phyloP scores from a whole-genome alignment of 2,329 filamentous ascomycete species.

The Alternaria viburni region DNA sequence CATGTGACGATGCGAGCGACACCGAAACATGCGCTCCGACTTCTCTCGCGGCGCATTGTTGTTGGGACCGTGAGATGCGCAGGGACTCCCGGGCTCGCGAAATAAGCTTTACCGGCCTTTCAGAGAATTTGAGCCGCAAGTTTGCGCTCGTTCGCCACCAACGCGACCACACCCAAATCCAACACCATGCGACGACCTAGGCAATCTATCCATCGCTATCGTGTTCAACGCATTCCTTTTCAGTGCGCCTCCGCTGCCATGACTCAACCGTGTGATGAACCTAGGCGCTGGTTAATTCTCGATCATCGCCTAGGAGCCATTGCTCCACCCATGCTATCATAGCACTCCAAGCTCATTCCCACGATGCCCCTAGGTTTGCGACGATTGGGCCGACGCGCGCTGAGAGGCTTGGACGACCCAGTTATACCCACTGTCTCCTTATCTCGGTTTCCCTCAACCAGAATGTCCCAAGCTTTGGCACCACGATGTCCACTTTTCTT shows the following conservation, averaged over 20 bases:
- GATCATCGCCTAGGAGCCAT: conserved; percentile 10
- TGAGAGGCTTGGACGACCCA: conserved; percentile 37
- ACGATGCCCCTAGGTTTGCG: conserved; percentile 25
- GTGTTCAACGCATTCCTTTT: background rate
- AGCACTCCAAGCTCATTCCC: conserved; percentile 16
- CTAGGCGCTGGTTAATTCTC: conserved; percentile 13
- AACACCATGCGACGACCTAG: conserved; percentile 11
- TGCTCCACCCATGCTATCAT: conserved; percentile 23
- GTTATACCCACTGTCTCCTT: conserved; percentile 44
- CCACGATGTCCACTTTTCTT: conserved; percentile 39
- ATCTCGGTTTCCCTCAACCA: conserved; percentile 42
- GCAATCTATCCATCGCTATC: conserved; percentile 2
- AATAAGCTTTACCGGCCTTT: conserved; percentile 32
- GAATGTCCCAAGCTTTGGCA: conserved; percentile 29
- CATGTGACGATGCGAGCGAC: conserved; percentile 24
- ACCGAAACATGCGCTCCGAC: conserved; percentile 22
- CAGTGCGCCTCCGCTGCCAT: background rate
- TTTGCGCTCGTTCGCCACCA: conserved; percentile 31
- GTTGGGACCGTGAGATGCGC: conserved; percentile 37
- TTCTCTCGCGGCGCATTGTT: conserved; percentile 22
- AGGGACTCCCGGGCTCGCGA: conserved; percentile 14
- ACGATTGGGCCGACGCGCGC: conserved; percentile 38
- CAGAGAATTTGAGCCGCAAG: conserved; percentile 34
- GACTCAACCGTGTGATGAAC: conserved; percentile 1
- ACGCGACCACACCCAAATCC: conserved; percentile 19